Evolutionary conservation across 2,329 filamentous ascomycete genomes (phyloP), one percentile per base, ranked within the genome.

Genomic region (Trichophyton benhamiae): DNA sequence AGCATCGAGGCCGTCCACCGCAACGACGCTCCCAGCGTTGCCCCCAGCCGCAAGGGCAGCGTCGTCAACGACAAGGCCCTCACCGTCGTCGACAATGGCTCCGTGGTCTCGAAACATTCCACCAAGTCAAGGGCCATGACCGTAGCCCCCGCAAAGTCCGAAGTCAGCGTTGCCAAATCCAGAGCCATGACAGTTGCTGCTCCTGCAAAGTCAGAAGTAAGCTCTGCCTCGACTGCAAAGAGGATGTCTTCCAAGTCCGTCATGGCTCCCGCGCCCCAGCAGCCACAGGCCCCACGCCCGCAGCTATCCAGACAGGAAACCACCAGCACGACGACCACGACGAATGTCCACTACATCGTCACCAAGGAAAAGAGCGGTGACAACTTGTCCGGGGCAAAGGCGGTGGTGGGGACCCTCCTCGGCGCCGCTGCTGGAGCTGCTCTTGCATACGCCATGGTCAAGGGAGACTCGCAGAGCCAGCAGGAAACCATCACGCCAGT

Each of bases 371-470:
- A 60, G 22, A 48, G 57, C 8, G 55, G 57, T 48, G 62, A 64
- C 20, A 66, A 63, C 33, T 57, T 60, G 25, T 67, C 69, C 52
- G 80, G 78, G 58, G 79, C 83, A 46, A 85, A 85, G 66, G 82
- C 83, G 20, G 79, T 91, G 48, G 80, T 94, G 53, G 88, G 89
- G 6, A 87, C 88, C 6, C 78, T 95, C 9, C 79, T 95, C 57
- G 89, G 89, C 49, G 88, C 87, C 36, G 89, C 88, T 15, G 88
- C 88, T 17, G 88, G 87, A 44, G 88, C 86, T 41, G 87, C 87
- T 8, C 78, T 88, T 46, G 87, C 88, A 8, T 95, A 94, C 73
- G 85, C 84, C 22, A 85, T 90, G 77, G 80, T 84, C 65, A 84
- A 82, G 48, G 60, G 61, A 22, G 65, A 66, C 25, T 63, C 62